Evolutionary conservation across 495 filamentous ascomycete genomes (phyloP).

Genomic region (Penicillium diatomitis): DNA sequence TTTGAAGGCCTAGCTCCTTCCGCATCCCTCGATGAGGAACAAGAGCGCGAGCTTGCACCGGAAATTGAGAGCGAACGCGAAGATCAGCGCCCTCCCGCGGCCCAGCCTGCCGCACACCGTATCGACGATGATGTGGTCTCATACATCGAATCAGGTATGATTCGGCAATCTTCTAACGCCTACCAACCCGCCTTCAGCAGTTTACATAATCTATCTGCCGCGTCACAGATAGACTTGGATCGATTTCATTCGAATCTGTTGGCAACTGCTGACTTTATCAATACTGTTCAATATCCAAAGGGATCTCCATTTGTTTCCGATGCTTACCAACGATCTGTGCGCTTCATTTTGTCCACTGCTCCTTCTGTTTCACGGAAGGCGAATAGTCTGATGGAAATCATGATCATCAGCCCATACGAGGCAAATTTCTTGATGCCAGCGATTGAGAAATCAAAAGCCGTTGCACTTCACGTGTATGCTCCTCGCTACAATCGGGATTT

Average conservation of each 20-base stretch:
- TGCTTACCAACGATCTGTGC: constrained; percentile 45
- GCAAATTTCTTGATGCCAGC: constrained; percentile 41
- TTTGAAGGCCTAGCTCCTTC: constrained; percentile 29
- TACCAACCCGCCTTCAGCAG: constrained; percentile 41
- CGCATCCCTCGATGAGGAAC: constrained; percentile 52
- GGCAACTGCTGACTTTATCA: constrained; percentile 48
- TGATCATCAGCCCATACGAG: constrained; percentile 57
- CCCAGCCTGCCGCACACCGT: constrained; percentile 27
- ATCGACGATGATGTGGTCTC: constrained; percentile 30
- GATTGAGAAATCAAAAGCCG: constrained; percentile 27
- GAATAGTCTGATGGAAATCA: constrained; percentile 18
- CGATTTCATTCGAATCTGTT: constrained; percentile 36
- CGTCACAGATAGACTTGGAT: constrained; percentile 17
- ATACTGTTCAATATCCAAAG: constrained; percentile 27
- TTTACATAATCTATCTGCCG: constrained; percentile 32
- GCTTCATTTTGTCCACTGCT: constrained; percentile 39
- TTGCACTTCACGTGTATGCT: constrained; percentile 49
- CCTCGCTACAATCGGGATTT: constrained; percentile 40
- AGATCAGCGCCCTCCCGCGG: constrained; percentile 35
- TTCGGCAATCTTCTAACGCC: constrained; percentile 16
- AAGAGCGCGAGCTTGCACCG: constrained; percentile 58
- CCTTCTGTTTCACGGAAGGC: neutral
- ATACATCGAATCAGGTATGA: constrained; percentile 17
- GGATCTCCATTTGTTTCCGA: constrained; percentile 23
- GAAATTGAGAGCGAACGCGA: constrained; percentile 54